Evolutionary conservation across 176 grass and related monocot species (phyloP).

Genomic region (Typha latifolia): DNA sequence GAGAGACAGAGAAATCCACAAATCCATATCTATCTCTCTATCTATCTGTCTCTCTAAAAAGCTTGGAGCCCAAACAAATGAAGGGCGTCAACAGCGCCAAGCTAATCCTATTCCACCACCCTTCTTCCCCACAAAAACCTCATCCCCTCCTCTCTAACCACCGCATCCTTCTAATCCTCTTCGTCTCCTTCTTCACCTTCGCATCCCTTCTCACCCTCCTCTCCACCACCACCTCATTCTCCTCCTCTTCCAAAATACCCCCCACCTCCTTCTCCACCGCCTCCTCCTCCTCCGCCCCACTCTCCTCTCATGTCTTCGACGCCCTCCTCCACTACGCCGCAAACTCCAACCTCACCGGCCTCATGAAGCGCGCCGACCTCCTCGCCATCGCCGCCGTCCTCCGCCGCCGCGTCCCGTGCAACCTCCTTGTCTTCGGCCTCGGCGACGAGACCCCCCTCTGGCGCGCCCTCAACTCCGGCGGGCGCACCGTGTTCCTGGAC

Average conservation of each 20-base stretch:
- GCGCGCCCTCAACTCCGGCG: slow-evolving; percentile 92
- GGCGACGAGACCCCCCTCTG: slow-evolving; percentile 82
- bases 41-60: no score
- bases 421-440: slow-evolving; percentile 81
- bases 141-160: neutral
- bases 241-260: neutral
- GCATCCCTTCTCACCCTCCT: slow-evolving; percentile 26
- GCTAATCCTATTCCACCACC: slow-evolving; percentile 5
- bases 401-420: slow-evolving; percentile 47
- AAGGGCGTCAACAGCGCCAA: slow-evolving; percentile 15
- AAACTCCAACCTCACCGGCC: slow-evolving; percentile 19
- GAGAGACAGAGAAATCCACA: neutral
- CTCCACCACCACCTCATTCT: slow-evolving; percentile 6
- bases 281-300: slow-evolving; percentile 15
- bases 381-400: slow-evolving; percentile 61
- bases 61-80: neutral
- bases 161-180: slow-evolving; percentile 8
- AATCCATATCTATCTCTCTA: no score
- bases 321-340: slow-evolving; percentile 4
- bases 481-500: slow-evolving; percentile 82
- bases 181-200: slow-evolving; percentile 1
- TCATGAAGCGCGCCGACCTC: slow-evolving; percentile 43
- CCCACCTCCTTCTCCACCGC: neutral
- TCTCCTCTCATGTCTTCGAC: neutral
- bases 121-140: slow-evolving; percentile 15